These are phyloP conservation scores for Solanum raphanifolium DNA, from an alignment of 257 asterid species.

Conservation along the genomic window DNA sequence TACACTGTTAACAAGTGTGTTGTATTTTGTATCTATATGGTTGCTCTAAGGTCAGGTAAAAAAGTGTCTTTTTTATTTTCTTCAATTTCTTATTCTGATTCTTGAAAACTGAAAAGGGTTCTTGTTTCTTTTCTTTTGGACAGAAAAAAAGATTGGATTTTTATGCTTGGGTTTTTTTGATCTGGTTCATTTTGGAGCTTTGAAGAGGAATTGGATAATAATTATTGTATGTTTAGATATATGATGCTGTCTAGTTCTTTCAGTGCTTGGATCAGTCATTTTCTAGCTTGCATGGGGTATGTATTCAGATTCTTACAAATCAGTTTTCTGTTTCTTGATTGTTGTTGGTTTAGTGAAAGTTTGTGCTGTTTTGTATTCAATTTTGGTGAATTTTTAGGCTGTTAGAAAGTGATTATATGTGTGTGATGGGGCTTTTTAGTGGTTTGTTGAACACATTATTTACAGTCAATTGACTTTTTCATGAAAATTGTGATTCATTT, in stretches of 20 bases:
- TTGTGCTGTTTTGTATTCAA: not conserved
- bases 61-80: not conserved
- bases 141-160: conserved; percentile 1
- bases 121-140: not conserved
- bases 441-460: not conserved
- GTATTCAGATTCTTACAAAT: conserved; percentile 26
- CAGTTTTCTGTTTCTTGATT: not conserved
- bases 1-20: not conserved
- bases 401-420: not conserved
- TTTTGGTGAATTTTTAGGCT: not conserved
- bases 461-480: not conserved
- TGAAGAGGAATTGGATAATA: not conserved
- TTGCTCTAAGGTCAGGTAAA: not conserved
- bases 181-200: conserved; percentile 7
- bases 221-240: conserved; percentile 21
- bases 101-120: not conserved
- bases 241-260: conserved; percentile 51
- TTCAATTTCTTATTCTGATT: not conserved
- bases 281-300: conserved; percentile 80
- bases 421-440: not conserved
- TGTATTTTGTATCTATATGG: not conserved
- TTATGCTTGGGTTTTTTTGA: conserved; percentile 7
- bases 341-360: not conserved
- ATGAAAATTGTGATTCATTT: not conserved
- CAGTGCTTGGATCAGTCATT: conserved; percentile 56